Base-by-base conservation (phyloP, 2,329 filamentous ascomycete species). In the Alternaria rosae region DNA sequence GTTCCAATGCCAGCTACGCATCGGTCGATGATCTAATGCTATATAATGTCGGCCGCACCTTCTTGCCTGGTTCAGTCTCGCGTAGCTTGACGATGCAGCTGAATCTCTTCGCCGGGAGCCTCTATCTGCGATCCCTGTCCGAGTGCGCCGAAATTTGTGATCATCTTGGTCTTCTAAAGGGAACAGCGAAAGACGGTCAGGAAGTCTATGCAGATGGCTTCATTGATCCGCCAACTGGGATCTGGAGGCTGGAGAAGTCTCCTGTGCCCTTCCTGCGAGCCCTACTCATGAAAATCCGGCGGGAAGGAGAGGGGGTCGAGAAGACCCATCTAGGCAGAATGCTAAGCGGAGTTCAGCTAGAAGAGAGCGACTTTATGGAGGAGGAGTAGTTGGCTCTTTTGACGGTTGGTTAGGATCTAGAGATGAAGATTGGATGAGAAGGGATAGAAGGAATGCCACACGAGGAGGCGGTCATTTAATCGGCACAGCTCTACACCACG, bases 71-170 rank as follows among this genome's bases (percentile, higher is more conserved):
- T 2, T 32, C 26, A 8, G 57, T 74, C 5, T 70, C 66, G 12
- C 72, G 68, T 10, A 70, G 57, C 1, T 69, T 86, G 0, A 73
- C 78, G 0, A 76, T 81, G 0, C 81, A 87, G 58, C 81, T 92
- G 0, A 89, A 90, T 44, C 76, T 92, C 0, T 92, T 93, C 57
- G 82, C 91, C 0, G 91, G 90, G 0, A 88, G 91, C 57, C 80
- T 92, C 0, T 92, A 92, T 66, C 79, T 92, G 10, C 74, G 72
- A 0, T 83, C 81, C 0, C 86, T 82, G 44, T 60, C 78, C 0
- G 85, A 91, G 55, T 93, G 92, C 63, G 64, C 73, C 0, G 72
- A 79, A 1, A 70, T 85, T 0, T 89, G 87, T 61, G 71, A 79
- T 1, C 84, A 83, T 42, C 76, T 91, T 0, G 85, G 87, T 0